These are phyloP conservation scores for Vaccinium corymbosum DNA, from an alignment of 148 eudicot genomes.

Conservation along the genomic window DNA sequence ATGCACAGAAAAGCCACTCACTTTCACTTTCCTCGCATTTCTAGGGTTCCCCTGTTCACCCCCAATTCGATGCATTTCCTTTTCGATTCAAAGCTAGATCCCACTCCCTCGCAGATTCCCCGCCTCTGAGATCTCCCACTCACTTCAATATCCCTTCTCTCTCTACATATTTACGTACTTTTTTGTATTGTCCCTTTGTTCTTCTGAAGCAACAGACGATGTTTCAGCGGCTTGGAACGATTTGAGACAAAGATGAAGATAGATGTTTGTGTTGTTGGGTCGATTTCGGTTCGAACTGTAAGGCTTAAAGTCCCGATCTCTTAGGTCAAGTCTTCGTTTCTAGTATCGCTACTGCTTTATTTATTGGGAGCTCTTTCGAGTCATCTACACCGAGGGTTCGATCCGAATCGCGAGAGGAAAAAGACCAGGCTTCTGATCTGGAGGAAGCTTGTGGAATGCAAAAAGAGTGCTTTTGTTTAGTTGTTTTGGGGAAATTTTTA, in stretches of 20 bases:
- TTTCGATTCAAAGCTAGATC: conserved; percentile 17
- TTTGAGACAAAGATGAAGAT: conserved; percentile 17
- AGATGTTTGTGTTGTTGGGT: not conserved
- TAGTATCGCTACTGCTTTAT: not conserved
- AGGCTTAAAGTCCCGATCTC: conserved; percentile 13
- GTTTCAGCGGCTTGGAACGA: conserved; percentile 17
- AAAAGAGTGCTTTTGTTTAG: not conserved
- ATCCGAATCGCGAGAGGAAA: not conserved
- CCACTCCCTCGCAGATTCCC: conserved; percentile 6
- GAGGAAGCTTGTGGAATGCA: not conserved
- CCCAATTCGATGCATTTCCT: conserved; percentile 11
- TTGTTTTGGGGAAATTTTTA: not conserved
- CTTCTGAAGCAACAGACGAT: not conserved
- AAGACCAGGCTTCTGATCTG: not conserved
- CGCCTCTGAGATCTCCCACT: conserved; percentile 15
- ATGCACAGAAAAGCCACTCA: conserved; percentile 15
- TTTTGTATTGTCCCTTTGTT: not conserved
- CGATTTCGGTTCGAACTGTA: conserved; percentile 1
- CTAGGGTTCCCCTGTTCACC: conserved; percentile 20
- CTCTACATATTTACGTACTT: not conserved
- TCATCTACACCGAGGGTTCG: not conserved
- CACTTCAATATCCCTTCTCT: not conserved
- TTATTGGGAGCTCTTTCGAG: not conserved
- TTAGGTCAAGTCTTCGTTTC: conserved; percentile 1
- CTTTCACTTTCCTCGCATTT: conserved; percentile 12